Base-by-base conservation (phyloP, 228 moss, liverwort and hornwort species). In the Sphagnum magellanicum region DNA sequence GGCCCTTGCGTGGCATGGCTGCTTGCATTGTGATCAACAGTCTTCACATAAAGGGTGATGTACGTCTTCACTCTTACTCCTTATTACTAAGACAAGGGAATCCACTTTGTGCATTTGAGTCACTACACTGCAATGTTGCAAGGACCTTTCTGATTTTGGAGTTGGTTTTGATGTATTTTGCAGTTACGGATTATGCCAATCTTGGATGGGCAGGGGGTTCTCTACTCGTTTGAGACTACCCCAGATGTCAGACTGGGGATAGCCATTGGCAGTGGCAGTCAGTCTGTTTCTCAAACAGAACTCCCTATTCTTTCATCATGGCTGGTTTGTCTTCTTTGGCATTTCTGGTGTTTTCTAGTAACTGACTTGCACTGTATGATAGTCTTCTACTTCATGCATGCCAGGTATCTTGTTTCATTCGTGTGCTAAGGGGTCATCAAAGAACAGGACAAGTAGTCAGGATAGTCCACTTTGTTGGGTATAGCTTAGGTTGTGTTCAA, bases 21-120 rank as follows among this genome's bases (percentile, higher is more conserved):
- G 98, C 92, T 76, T 92, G 92, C 71, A 86, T 98, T 57, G 81
- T 98, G 49, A 83, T 98, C 50, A 98, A 92, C 76, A 92, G 89
- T 71, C 81, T 98, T 65, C 87, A 92, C 68, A 79, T 98, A 68
- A 93, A 93, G 92, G 98, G 94, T 73, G 98, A 98, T 79, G 98
- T 98, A 87, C 71, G 96, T 86, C 52, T 32, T 14, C 8, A 62
- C 58, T 49, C 67, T 16, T 47, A 5, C 63, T 59, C 46, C 14
- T 15, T 6, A 32, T 32, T 32, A 32, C 32, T 32, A 32, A 32
- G 32, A 32, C 32, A 32, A 32, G 32, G 32, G 32, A 32, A 32
- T 32, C 32, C 32, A 32, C 3, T 32, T 32, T 32, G 32, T 32
- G 32, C 32, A 32, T 32, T 32, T 32, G 32, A 32, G 32, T 32